Conservation (phyloP, 495 filamentous ascomycete genomes). For the Penicilliopsis zonata region DNA sequence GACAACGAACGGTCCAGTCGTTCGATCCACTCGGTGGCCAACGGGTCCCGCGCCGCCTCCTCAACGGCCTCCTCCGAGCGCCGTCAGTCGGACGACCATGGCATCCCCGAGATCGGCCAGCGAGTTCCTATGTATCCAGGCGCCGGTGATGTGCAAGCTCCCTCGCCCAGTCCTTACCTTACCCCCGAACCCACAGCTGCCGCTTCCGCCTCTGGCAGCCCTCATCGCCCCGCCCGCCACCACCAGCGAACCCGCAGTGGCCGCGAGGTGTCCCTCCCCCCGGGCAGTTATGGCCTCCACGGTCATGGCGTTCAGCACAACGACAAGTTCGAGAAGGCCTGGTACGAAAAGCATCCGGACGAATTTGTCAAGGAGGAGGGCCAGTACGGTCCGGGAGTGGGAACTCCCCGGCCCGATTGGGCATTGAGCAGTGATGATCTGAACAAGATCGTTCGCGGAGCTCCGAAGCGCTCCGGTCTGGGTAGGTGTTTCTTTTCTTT, state of each 20-base stretch:
- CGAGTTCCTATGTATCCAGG: slow-evolving; percentile 90
- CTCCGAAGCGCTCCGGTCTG: slow-evolving; percentile 49
- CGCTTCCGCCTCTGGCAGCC: slow-evolving; percentile 35
- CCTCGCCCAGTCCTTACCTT: slow-evolving; percentile 60
- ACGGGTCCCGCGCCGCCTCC: slow-evolving; percentile 40
- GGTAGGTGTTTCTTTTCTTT: slow-evolving; percentile 28
- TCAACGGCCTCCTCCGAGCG: slow-evolving; percentile 39
- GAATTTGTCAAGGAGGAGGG: slow-evolving; percentile 61
- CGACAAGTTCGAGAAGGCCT: slow-evolving; percentile 74
- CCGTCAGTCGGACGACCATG: slow-evolving; percentile 55
- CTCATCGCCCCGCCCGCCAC: slow-evolving; percentile 48
- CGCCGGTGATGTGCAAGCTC: slow-evolving; percentile 94
- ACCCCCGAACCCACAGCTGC: no score
- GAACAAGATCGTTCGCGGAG: slow-evolving; percentile 75
- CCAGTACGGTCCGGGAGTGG: slow-evolving; percentile 49
- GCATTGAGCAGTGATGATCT: slow-evolving; percentile 85
- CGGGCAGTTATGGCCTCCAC: slow-evolving; percentile 77
- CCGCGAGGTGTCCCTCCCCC: slow-evolving; percentile 47
- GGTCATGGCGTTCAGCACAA: slow-evolving; percentile 58
- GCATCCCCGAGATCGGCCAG: slow-evolving; percentile 82
- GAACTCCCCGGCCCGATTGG: slow-evolving; percentile 62
- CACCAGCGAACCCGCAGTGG: slow-evolving; percentile 56
- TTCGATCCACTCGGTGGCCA: slow-evolving; percentile 30
- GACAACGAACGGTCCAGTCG: slow-evolving; percentile 48
- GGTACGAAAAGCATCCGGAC: slow-evolving; percentile 85